phyloP scores from a whole-genome alignment of 352 stramenopile species.

The Pythium brassicae region DNA sequence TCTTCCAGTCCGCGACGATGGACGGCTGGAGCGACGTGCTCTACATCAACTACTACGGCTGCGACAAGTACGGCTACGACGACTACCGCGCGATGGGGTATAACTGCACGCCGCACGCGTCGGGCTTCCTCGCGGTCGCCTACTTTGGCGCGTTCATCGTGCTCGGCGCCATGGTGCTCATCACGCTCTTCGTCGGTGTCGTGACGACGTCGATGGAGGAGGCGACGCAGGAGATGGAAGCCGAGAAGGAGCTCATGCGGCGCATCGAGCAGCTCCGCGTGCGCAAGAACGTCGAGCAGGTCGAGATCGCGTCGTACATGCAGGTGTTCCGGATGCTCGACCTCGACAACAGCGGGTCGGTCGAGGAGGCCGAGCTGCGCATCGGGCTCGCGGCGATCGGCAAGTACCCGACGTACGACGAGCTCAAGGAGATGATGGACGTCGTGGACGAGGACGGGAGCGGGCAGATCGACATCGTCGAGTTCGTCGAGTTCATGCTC shows the following conservation, averaged over 20 bases:
- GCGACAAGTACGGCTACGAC: constrained; percentile 80
- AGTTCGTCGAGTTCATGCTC: constrained; percentile 87
- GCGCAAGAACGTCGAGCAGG: constrained; percentile 46
- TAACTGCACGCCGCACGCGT: constrained; percentile 42
- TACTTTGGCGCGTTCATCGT: constrained; percentile 87
- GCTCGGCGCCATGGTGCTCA: constrained; percentile 83
- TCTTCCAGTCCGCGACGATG: constrained; percentile 87
- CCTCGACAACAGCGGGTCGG: constrained; percentile 74
- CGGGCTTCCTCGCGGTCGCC: constrained; percentile 38
- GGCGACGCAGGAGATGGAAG: constrained; percentile 82
- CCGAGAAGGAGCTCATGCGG: constrained; percentile 57
- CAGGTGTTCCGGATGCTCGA: constrained; percentile 82
- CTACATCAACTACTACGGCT: constrained; percentile 91
- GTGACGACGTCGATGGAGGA: constrained; percentile 91
- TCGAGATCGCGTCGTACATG: constrained; percentile 64
- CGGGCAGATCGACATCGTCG: constrained; percentile 83
- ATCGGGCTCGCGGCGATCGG: constrained; percentile 77
- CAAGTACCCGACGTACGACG: constrained; percentile 73
- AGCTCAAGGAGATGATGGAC: constrained; percentile 85
- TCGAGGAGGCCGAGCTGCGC: constrained; percentile 81
- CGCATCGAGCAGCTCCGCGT: constrained; percentile 56
- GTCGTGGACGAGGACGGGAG: constrained; percentile 82
- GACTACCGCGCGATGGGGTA: constrained; percentile 47
- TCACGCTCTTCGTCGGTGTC: constrained; percentile 91
- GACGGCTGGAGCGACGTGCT: constrained; percentile 89